phyloP scores from a whole-genome alignment of 2,329 filamentous ascomycete species.

The Colletotrichum aenigma region DNA sequence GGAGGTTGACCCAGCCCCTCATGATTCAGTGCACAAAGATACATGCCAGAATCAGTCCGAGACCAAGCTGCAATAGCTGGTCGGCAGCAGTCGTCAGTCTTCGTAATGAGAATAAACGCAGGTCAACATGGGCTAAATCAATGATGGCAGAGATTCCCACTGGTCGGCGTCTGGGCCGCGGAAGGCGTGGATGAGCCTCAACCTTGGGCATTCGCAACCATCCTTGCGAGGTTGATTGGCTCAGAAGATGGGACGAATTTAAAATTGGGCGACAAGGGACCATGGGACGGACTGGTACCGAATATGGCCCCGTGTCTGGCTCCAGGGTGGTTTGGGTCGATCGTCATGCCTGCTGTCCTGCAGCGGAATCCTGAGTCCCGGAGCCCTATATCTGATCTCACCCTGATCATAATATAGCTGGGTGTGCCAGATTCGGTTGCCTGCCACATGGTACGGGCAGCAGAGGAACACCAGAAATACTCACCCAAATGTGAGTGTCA shows the following conservation, averaged over 20 bases:
- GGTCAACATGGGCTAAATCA: background rate
- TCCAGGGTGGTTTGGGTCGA: conserved; percentile 15
- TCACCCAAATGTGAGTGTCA: background rate
- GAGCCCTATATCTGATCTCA: conserved; percentile 19
- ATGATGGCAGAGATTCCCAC: background rate
- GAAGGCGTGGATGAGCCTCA: conserved; percentile 8
- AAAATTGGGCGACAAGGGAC: conserved; percentile 13
- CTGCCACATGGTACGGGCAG: background rate
- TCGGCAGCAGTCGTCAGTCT: background rate
- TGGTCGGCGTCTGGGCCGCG: background rate
- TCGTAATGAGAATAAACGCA: background rate
- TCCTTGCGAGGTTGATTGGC: conserved; percentile 12
- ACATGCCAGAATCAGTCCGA: background rate
- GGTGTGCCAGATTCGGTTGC: background rate
- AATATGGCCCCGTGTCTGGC: conserved; percentile 5
- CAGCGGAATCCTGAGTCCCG: conserved; percentile 17
- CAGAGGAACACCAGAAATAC: background rate
- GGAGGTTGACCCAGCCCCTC: background rate
- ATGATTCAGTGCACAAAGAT: background rate
- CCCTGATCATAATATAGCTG: conserved; percentile 13
- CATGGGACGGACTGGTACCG: conserved; percentile 8
- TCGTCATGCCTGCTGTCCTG: conserved; percentile 21
- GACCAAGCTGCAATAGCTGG: background rate
- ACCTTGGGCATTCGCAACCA: background rate
- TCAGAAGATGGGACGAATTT: conserved; percentile 20